Conservation (phyloP, 225 moss, liverwort and hornwort species). For the Antitrichia curtipendula region DNA sequence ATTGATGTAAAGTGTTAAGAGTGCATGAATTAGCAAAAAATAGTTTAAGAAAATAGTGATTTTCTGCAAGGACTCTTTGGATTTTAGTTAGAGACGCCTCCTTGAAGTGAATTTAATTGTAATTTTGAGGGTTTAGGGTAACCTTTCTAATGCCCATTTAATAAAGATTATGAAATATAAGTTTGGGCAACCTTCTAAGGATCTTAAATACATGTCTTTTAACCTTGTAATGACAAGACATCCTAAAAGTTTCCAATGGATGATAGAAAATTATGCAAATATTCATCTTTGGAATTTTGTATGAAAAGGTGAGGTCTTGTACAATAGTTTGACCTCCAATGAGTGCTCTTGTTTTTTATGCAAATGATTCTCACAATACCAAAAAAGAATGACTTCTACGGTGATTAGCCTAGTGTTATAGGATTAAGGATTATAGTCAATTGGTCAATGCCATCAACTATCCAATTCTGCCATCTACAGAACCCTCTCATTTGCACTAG, state of each 20-base stretch:
- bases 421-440: neutral
- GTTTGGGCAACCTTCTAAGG: rapidly evolving
- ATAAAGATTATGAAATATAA: neutral
- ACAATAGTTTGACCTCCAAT: neutral
- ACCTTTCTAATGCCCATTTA: no score
- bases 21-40: no score
- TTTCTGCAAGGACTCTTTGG: rapidly evolving
- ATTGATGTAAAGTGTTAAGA: no score
- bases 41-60: no score
- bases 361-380: neutral
- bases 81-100: no score
- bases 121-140: no score
- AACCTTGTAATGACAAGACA: rapidly evolving
- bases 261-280: neutral
- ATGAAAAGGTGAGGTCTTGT: neutral
- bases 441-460: no score
- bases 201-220: neutral
- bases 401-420: rapidly evolving
- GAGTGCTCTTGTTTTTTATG: neutral
- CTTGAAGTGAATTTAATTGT: no score
- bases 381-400: rapidly evolving
- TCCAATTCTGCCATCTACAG: no score
- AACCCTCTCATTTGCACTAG: no score
- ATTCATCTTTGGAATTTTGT: neutral
- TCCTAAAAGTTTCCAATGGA: rapidly evolving